Evolutionary conservation across 257 asterid species (phyloP).

Genomic region (Solanum sitiens): DNA sequence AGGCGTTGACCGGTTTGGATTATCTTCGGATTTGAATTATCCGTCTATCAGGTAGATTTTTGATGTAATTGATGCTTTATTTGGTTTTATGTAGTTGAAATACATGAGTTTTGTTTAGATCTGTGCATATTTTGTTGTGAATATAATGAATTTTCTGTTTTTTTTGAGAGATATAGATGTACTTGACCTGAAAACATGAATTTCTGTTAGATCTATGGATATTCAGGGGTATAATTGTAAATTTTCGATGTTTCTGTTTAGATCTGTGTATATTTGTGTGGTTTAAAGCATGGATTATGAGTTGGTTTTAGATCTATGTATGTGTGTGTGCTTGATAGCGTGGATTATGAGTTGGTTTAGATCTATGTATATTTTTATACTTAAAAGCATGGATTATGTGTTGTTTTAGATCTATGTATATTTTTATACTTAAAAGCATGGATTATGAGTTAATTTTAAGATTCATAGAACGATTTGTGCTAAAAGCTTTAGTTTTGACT

Average conservation of each 20-base stretch:
- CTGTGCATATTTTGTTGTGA: not conserved
- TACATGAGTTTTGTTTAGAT: not conserved
- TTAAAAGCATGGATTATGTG: not conserved
- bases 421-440: not conserved
- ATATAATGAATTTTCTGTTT: not conserved
- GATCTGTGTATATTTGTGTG: not conserved
- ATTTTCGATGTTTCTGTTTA: not conserved
- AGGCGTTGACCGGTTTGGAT: slow-evolving; percentile 1
- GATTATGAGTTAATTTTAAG: not conserved
- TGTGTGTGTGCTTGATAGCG: not conserved
- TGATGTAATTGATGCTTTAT: not conserved
- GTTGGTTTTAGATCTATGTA: not conserved
- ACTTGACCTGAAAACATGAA: not conserved
- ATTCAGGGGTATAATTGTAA: not conserved
- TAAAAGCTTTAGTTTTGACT: not conserved
- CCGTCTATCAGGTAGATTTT: not conserved
- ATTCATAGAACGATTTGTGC: not conserved
- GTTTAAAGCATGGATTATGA: not conserved
- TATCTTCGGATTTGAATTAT: not conserved
- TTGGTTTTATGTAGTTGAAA: not conserved
- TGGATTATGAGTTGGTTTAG: not conserved
- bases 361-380: not conserved
- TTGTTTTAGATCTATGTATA: not conserved
- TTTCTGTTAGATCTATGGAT: not conserved
- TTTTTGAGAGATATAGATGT: not conserved